Evolutionary conservation across 73 alveolate genomes (phyloP), one percentile per base, ranked within the genome.

Genomic region (Paramecium pentaurelia): DNA sequence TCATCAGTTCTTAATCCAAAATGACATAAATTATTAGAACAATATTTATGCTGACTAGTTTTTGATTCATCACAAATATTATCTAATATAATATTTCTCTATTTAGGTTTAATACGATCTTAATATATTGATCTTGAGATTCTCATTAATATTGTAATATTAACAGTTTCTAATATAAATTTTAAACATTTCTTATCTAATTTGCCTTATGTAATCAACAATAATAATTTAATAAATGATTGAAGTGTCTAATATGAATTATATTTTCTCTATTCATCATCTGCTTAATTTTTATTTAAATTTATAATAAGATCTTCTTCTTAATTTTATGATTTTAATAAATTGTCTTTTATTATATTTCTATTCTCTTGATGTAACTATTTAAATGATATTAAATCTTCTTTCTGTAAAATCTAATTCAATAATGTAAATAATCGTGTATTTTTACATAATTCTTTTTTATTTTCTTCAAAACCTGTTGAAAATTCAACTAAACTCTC

Each of bases 401-500:
- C 58, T 42, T 27, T 28, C 28, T 28, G 11, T 22, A 49, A 18
- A 27, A 47, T 49, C 34, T 80, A 42, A 25, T 80, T 42, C 14
- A 80, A 47, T 45, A 45, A 80, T 38, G 91, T 27, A 47, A 80
- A 80, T 8, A 80, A 80, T 80, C 91, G 20, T n/a, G 71, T 27
- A 25, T 80, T 80, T 49, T 80, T 80, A 14, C 91, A 80, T 27
- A 80, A 27, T 45, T 80, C 91, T 80, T 32, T 47, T 45, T 42
- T 42, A 47, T 80, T 80, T n/a, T 80, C 71, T 25, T 40, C 77
- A 42, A 27, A 42, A 6, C 91, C 91, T 38, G 91, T 80, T 45
- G 91, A 45, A 10, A 45, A 80, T 49, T 80, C 91, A 27, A 80
- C 73, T 36, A 80, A 44, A 45, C 77, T 80, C 27, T 80, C 91